These are phyloP conservation scores for Chlamydomonas eustigma DNA, from an alignment of 139 green algal genomes.

Conservation along the genomic window DNA sequence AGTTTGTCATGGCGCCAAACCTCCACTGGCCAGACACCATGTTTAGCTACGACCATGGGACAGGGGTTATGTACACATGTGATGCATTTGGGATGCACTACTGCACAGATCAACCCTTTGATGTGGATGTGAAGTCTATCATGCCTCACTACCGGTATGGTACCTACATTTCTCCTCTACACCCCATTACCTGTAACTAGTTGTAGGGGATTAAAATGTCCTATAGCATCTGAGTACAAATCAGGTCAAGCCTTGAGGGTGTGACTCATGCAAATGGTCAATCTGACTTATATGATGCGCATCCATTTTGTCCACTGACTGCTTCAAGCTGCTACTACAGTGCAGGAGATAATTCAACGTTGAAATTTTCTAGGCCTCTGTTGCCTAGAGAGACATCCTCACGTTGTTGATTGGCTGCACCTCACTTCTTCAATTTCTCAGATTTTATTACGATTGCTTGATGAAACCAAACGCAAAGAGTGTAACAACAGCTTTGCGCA, in stretches of 20 bases:
- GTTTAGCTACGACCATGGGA: conserved; percentile 74
- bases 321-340: no score
- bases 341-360: no score
- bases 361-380: no score
- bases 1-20: conserved; percentile 97
- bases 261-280: no score
- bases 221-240: no score
- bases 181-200: no score
- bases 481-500: conserved; percentile 86
- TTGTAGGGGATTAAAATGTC: no score
- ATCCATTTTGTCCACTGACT: no score
- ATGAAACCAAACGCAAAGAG: conserved; percentile 93
- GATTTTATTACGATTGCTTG: conserved; percentile 98
- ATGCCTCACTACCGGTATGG: conserved; percentile 55
- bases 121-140: conserved; percentile 56
- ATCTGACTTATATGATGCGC: no score
- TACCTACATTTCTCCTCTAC: no score
- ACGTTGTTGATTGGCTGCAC: not conserved
- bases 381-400: no score
- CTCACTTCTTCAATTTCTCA: conserved; percentile 14
- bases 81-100: conserved; percentile 96
- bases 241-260: no score
- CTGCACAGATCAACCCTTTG: conserved; percentile 78
- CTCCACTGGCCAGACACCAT: conserved; percentile 80
- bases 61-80: conserved; percentile 91